Conservation (phyloP, 1,139 yeast species). For the Kurtzmaniella quercitrusa region DNA sequence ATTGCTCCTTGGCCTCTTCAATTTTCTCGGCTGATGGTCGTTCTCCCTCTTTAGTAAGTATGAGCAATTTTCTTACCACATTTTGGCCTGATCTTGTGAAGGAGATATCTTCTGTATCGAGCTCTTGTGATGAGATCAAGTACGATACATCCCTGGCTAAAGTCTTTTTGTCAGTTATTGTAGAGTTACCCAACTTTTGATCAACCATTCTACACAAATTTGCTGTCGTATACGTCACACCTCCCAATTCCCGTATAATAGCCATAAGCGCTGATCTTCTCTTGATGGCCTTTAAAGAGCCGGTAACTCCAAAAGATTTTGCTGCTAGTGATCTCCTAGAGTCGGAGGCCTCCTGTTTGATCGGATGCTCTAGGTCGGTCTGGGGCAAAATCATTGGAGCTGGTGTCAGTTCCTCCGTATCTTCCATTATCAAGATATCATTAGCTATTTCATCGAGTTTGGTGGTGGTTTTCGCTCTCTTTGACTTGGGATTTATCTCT, state of each 20-base stretch:
- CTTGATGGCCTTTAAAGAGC: conserved; percentile 21
- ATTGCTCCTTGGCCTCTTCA: conserved; percentile 20
- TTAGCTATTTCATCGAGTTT: not conserved
- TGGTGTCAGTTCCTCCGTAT: not conserved
- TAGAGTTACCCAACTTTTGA: conserved; percentile 26
- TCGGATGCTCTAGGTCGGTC: not conserved
- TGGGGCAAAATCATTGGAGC: not conserved
- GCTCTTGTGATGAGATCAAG: conserved; percentile 18
- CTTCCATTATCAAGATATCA: conserved; percentile 2
- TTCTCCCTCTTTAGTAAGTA: conserved; percentile 22
- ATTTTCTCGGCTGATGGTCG: conserved; percentile 28
- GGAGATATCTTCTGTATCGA: conserved; percentile 26
- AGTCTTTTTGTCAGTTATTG: conserved; percentile 46
- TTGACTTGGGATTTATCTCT: conserved; percentile 4
- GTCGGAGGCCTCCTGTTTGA: conserved; percentile 6
- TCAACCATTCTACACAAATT: conserved; percentile 35
- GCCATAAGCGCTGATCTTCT: conserved; percentile 33
- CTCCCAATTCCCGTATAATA: conserved; percentile 36
- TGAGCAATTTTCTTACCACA: conserved; percentile 30
- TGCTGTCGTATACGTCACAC: conserved; percentile 36
- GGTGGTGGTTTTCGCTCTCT: conserved; percentile 7
- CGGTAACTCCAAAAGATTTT: not conserved
- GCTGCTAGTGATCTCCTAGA: conserved; percentile 6
- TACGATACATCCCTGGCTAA: conserved; percentile 39
- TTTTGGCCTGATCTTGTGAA: conserved; percentile 26